Evolutionary conservation across 495 filamentous ascomycete species (phyloP).

Genomic region (Penicilliopsis zonata): DNA sequence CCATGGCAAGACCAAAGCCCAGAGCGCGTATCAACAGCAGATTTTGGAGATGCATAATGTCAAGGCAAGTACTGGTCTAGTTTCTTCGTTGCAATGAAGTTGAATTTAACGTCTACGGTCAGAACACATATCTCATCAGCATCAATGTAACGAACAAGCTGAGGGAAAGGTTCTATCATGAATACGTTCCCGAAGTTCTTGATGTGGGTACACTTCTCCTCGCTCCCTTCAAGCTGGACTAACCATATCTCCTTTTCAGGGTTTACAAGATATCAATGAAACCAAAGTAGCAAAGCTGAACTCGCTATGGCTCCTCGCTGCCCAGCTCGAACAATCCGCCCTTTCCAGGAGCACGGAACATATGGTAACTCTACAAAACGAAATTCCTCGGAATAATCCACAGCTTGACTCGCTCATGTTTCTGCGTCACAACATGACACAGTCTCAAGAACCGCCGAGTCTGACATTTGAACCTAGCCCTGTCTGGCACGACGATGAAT

Average conservation of each 20-base stretch:
- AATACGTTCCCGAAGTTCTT: conserved; percentile 88
- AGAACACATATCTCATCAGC: conserved; percentile 89
- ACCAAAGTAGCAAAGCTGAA: conserved; percentile 76
- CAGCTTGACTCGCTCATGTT: conserved; percentile 95
- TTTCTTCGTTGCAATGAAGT: neutral
- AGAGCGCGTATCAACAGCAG: conserved; percentile 81
- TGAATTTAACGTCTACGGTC: conserved; percentile 9
- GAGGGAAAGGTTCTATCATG: conserved; percentile 92
- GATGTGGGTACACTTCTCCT: conserved; percentile 48
- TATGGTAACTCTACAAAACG: conserved; percentile 55
- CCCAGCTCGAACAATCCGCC: conserved; percentile 62
- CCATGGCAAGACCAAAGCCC: conserved; percentile 70
- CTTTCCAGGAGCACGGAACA: conserved; percentile 60
- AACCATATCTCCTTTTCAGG: conserved; percentile 25
- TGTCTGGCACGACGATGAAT: conserved; percentile 89
- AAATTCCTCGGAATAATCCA: conserved; percentile 83
- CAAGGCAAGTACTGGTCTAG: conserved; percentile 41
- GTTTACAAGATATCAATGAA: conserved; percentile 82
- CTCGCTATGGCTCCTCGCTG: conserved; percentile 67
- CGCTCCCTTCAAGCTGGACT: neutral
- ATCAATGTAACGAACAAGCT: conserved; percentile 95
- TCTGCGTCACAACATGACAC: conserved; percentile 72
- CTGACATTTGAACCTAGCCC: conserved; percentile 89
- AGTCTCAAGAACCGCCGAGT: conserved; percentile 71
- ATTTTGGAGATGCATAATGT: conserved; percentile 87